phyloP scores from a whole-genome alignment of 2,329 filamentous ascomycete species.

The Diaporthe australafricana region DNA sequence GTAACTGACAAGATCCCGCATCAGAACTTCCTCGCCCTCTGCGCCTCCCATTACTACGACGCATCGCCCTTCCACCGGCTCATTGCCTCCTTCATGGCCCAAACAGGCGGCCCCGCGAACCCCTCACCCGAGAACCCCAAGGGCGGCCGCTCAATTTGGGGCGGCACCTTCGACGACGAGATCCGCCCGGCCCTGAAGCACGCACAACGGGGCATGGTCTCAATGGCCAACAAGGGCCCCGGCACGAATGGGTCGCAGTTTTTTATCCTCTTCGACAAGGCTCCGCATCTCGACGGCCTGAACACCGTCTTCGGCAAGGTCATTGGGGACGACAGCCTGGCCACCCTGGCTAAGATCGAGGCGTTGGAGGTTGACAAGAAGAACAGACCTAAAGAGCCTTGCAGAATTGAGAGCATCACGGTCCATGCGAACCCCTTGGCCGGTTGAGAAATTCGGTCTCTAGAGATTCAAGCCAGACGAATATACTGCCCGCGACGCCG shows the following conservation, averaged over 20 bases:
- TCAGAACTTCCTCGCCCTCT: constrained; percentile 91
- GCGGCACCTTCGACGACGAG: constrained; percentile 81
- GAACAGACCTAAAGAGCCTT: constrained; percentile 74
- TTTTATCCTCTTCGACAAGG: constrained; percentile 82
- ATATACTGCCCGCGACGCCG: background rate
- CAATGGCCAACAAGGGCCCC: constrained; percentile 84
- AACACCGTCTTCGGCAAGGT: constrained; percentile 88
- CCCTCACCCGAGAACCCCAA: constrained; percentile 70
- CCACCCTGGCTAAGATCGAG: constrained; percentile 78
- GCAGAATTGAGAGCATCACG: constrained; percentile 76
- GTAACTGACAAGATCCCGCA: background rate
- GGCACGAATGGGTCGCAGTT: constrained; percentile 84
- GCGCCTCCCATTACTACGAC: constrained; percentile 83
- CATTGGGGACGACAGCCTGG: constrained; percentile 71
- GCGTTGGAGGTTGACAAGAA: constrained; percentile 81
- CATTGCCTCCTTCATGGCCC: constrained; percentile 84
- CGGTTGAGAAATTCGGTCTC: constrained; percentile 52
- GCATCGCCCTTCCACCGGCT: constrained; percentile 82
- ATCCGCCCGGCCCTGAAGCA: constrained; percentile 78
- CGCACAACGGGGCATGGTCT: constrained; percentile 75
- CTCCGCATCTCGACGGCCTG: constrained; percentile 83
- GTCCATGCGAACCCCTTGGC: constrained; percentile 86
- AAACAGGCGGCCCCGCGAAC: constrained; percentile 75
- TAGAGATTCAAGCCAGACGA: background rate
- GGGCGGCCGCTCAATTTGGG: constrained; percentile 79